Base-by-base conservation (phyloP, 2,329 filamentous ascomycete genomes). In the Phaeosphaeriaceae sp. region DNA sequence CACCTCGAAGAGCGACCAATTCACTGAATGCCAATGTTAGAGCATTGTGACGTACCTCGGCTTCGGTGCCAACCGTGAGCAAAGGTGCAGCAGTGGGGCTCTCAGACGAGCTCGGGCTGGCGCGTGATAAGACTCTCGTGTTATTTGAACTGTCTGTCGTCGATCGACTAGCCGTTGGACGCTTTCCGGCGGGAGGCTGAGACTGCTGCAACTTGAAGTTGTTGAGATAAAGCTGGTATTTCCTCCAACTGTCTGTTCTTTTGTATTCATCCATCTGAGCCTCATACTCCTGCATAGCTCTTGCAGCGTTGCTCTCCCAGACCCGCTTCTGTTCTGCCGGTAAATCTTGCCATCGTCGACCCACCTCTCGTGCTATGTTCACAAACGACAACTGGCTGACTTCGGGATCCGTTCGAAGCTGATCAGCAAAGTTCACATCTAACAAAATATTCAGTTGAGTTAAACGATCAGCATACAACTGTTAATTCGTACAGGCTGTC, bases 371-470 rank as follows among this genome's bases (percentile, higher is more conserved):
- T 32, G 73, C 71, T 49, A 75, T 74, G 42, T 73, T 64, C 4
- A 74, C 69, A 52, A 75, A 75, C 12, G 70, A 71, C 8, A 74
- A 60, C 13, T 64, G 53, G 51, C 61, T 67, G 46, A 75, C 61
- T 17, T 61, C 60, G 15, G 70, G 71, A 30, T 74, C 61, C 9
- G 64, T 67, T 15, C 73, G 72, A 17, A 73, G 66, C 36, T 73
- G 55, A 42, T 75, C 72, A 38, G 72, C 71, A 58, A 75, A 75
- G 42, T 74, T 74, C n/a, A 75, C 73, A 52, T 75, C 70, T 73
- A 32, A 7, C 21, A 23, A 18, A 17, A 18, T 13, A 48, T 63
- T 56, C 64, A 54, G 36, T 15, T 15, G 40, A 40, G 16, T 28
- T 7, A 11, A 42, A 11, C 26, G 2, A 29, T 12, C n/a, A 1